Base-by-base conservation (phyloP, 192 early-diverging fungal species). In the Phlyctochytrium arcticum region DNA sequence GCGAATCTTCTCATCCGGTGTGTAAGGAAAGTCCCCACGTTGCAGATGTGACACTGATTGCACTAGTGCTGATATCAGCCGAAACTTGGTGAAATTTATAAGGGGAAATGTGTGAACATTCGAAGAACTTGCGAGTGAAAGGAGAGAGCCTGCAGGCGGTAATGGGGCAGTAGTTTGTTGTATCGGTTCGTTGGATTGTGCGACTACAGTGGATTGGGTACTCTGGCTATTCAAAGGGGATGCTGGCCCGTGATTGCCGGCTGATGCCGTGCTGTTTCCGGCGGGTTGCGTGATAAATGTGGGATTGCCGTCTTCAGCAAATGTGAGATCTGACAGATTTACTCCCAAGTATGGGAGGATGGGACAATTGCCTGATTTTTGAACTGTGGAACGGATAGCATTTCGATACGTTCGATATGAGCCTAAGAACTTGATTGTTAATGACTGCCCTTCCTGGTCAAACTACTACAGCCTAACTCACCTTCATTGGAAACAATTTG, bases 301-400 rank as follows among this genome's bases (percentile, higher is more conserved):
- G 0, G 81, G 80, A 60, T 94, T 93, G 1, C 92, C 91, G 56
- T 92, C 91, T 53, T 92, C 87, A 23, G 89, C 74, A 70, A 95
- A 95, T 0, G 89, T 89, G 65, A 95, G 71, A 54, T 95, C 92
- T 7, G 85, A 89, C 17, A 95, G 71, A 31, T 87, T 91, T 21
- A 91, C 70, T 4, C 91, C 91, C 15, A 93, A 75, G 53, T 90
- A 93, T 0, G 91, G 91, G 3, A 93, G 65, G 6, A 88, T 77
- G 7, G 91, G 89, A 1, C 83, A 73, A 31, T 4, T 57, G 62
- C 32, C 31, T 6, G 3, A 27, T 27, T 62, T 35, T 8, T n/a
- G 15, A 23, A 36, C 32, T 8, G 36, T n/a, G 15, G 27, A 5
- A 1, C 44, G 51, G 30, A 66, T 15, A 4, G 68, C 26, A 23